A percentile compares a stretch with the other conserved stretches of the same genome.
Evolutionary conservation across 768 basidiomycete genomes (phyloP).

Genomic region (Roridomyces roridus): DNA sequence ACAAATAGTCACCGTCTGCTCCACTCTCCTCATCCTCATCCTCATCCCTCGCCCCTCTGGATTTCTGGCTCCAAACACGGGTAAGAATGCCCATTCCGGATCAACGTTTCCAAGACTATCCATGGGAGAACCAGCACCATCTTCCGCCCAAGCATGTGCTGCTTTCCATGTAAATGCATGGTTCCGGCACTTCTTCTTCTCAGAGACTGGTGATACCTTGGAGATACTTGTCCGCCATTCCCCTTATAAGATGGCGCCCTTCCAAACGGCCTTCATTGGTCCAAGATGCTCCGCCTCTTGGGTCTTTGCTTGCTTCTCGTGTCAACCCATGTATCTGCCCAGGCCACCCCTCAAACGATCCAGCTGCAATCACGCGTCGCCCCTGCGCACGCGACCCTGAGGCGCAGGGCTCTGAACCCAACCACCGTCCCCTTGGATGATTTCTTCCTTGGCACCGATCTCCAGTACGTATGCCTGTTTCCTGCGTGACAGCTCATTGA

Average conservation of each 20-base stretch:
- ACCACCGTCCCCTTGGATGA: constrained; percentile 52
- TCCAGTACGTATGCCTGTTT: constrained; percentile 48
- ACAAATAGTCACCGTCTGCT: no score
- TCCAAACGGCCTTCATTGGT: not conserved
- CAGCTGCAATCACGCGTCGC: constrained; percentile 22
- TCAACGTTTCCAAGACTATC: no score
- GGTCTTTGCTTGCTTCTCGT: constrained; percentile 8
- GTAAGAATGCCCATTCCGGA: no score
- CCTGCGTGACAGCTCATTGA: not conserved
- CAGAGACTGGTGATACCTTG: not conserved
- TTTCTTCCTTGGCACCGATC: constrained; percentile 62
- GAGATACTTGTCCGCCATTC: no score
- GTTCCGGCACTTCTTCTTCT: not conserved
- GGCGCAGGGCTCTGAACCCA: constrained; percentile 44
- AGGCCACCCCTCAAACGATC: constrained; percentile 15
- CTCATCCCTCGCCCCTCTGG: no score
- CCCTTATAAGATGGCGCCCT: not conserved
- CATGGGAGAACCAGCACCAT: not conserved
- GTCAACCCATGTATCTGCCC: constrained; percentile 1
- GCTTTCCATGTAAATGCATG: not conserved
- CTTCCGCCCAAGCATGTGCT: not conserved
- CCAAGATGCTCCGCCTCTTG: constrained; percentile 16
- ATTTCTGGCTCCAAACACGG: no score
- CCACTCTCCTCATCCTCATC: no score
- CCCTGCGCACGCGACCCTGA: constrained; percentile 24